Base-by-base conservation (phyloP, 306 rosid species). In the Echinosophora koreensis region DNA sequence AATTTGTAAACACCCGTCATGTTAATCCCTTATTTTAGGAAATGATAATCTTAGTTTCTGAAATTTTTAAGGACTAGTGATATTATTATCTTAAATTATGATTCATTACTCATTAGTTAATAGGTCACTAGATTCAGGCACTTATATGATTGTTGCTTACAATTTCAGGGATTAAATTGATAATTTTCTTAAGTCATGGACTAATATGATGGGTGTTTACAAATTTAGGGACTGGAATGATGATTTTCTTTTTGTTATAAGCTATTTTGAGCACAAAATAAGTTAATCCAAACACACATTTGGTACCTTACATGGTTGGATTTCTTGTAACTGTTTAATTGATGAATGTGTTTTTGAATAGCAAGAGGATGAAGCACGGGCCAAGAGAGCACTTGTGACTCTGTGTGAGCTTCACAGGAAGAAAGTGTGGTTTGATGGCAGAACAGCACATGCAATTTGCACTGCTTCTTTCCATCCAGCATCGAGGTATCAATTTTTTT, bases 371-470 rank as follows among this genome's bases (percentile, higher is more conserved):
- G 98, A 86, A 87, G 82, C 75, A 12, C 86, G 63, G 80, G 97
- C 97, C 8, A 92, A 81, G 86, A 80, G 94, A 81, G 82, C 93
- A 0, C 86, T 94, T n/a, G 75, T 88, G 38, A 90, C 87, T 3
- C 84, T 94, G 0, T 85, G 97, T 12, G 97, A 94, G 57, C 93
- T 94, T 81, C 97, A 94, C 70, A 77, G 88, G 61, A 87, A 92
- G 62, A 89, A 86, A 84, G 81, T 82, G 61, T 94, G 97, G 97
- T 90, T 92, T 54, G 97, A 94, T 64, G 98, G 92, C 70, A 85
- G 93, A 83, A 90, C 98, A 2, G 95, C 97, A 8, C 89, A 94
- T 83, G 97, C 97, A n/a, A 89, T 94, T 52, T 92, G 97, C 74
- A 82, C 80, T 28, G 97, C 97, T 5, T 89, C 89, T 65, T 81